Evolutionary conservation across 2,329 filamentous ascomycete genomes (phyloP), one percentile per base, ranked within the genome.

Genomic region (Pseudocercospora vitis): DNA sequence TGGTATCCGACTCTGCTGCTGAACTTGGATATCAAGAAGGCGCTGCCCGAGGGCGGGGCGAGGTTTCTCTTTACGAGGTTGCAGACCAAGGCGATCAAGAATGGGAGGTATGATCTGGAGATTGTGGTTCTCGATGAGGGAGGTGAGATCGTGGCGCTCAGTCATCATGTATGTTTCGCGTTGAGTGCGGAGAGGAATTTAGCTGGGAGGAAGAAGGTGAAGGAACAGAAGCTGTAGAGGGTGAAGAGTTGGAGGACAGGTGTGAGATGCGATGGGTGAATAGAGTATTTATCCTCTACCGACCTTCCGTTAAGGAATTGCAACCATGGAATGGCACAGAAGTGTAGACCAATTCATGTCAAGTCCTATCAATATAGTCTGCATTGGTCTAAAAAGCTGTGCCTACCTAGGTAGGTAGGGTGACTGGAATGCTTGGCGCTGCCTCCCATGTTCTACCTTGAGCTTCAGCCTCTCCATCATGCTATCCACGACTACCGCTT

Each of bases 1-100:
- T 91, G 87, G 88, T 90, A 89, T 67, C 88, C 88, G 0, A 95
- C 89, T 0, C 70, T 95, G 1, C 74, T 85, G 14, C 71, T 94
- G 66, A 90, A 88, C 67, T 64, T 95, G 18, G 89, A 95, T 58
- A 75, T 91, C 32, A 94, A 92, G 75, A 88, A 86, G 67, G 69
- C 78, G 5, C 68, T 95, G 39, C 87, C 88, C 0, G 71, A 74
- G 3, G 80, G 81, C 35, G 88, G 89, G 0, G 82, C 83, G 1
- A 84, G 89, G 67, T 94, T 87, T 84, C 67, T 95, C 49, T 85
- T 85, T 63, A 75, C 84, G 33, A 77, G 87, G 26, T 77, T 85
- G 9, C 77, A 80, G 50, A 77, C 83, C 3, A 91, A 89, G 71
- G 74, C 78, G 69, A 81, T 91, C 35, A 78, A 77, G 60, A 84